Percentiles rank a stretch among this genome's conserved stretches.
These are phyloP conservation scores for Colletotrichum sidae DNA, from an alignment of 2,329 filamentous ascomycete genomes.

Conservation along the genomic window DNA sequence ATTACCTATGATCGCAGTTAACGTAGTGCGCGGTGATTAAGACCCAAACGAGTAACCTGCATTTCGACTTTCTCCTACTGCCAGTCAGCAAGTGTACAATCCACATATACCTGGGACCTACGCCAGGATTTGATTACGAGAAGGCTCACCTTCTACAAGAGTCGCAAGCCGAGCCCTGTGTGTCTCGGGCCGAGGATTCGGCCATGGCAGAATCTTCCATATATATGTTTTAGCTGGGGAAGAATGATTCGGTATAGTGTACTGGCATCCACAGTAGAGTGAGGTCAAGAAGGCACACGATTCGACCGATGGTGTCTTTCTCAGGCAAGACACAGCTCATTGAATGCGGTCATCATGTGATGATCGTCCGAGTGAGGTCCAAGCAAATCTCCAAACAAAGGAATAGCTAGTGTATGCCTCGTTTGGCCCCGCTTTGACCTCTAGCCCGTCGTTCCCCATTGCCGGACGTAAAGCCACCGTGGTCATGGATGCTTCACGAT, in stretches of 20 bases:
- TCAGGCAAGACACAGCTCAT: too few species aligned
- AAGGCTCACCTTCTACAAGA: slow-evolving; percentile 6
- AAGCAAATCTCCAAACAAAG: too few species aligned
- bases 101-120: too few species aligned
- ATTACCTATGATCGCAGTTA: not conserved
- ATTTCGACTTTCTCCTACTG: slow-evolving; percentile 3
- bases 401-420: too few species aligned
- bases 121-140: not conserved
- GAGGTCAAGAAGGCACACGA: too few species aligned
- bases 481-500: slow-evolving; percentile 1
- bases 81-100: not conserved
- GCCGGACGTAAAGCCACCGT: not conserved
- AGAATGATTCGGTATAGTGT: not conserved
- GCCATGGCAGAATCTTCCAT: not conserved
- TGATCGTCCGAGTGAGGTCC: not conserved
- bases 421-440: not conserved
- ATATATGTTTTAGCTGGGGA: not conserved
- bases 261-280: too few species aligned
- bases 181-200: too few species aligned
- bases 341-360: too few species aligned
- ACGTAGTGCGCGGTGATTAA: too few species aligned
- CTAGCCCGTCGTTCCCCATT: not conserved
- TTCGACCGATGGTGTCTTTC: too few species aligned
- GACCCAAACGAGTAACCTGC: not conserved
- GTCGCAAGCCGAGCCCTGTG: not conserved